Evolutionary conservation across 2,329 filamentous ascomycete species (phyloP), one percentile per base, ranked within the genome.

Genomic region (Alternaria triticina): DNA sequence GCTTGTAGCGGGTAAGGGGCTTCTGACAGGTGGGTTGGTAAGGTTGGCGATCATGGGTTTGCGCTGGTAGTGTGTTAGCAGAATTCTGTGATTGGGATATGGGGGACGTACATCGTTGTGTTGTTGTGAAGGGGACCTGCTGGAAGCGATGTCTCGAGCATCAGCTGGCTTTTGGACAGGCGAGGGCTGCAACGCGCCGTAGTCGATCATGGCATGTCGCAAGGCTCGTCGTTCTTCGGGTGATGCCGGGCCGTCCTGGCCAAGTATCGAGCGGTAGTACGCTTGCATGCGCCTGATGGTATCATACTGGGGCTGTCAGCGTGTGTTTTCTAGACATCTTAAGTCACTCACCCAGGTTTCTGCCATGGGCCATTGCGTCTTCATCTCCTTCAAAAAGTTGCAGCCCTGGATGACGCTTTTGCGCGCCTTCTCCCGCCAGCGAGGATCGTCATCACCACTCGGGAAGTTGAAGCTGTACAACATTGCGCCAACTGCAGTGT

Each of bases 201-300:
- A 81, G 61, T 81, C 79, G n/a, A 81, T 73, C 73, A 81, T 76
- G 5, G 79, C 79, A 23, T 73, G 76, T 12, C 74, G 72, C 13
- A 81, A 71, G 0, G 73, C 78, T 43, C 76, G 74, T 20, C 79
- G 74, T 63, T 81, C 79, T 59, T 80, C 77, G 3, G 74, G 78
- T 4, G 76, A 79, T 9, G 78, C 77, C 2, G 77, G 72, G 0
- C 66, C 74, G 23, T 75, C 78, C 61, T 81, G 77, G 4, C 74
- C 75, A 6, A 74, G 69, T 1, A 77, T 70, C 9, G 76, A 78
- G 49, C 76, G 74, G 61, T 81, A 81, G 65, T 79, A 81, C 0
- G 75, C 79, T 50, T 81, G 79, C 79, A 81, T 81, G 61, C 79
- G 79, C 58, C 80, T 81, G 67, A 81, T 81, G 1, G 79, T 81